phyloP scores from a whole-genome alignment of 1,284 basidiomycete genomes.

The Leccinum pseudoinsigne region DNA sequence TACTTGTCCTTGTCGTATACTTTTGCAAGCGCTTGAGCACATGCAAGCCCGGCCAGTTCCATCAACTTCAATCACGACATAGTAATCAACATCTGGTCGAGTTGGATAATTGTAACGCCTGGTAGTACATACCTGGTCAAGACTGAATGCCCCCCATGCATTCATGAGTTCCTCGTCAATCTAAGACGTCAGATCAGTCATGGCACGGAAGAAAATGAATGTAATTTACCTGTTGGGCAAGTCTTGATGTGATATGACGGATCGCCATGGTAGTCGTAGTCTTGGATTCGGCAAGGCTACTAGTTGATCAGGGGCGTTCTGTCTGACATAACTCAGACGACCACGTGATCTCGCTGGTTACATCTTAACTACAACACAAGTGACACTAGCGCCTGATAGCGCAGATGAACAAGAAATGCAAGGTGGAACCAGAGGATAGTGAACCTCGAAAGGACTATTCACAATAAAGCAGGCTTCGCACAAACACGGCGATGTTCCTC shows the following conservation, averaged over 20 bases:
- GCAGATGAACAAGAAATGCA: background rate
- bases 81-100: constrained; percentile 1
- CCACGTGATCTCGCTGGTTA: background rate
- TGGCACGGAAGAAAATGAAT: background rate
- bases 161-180: constrained; percentile 95
- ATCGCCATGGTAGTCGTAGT: constrained; percentile 52
- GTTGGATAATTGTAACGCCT: background rate
- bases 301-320: background rate
- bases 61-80: constrained; percentile 65
- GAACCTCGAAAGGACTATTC: constrained; percentile 6
- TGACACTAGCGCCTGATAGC: background rate
- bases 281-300: constrained; percentile 5
- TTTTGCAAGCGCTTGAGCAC: constrained; percentile 85
- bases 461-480: constrained; percentile 38
- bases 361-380: constrained; percentile 5
- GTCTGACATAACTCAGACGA: background rate
- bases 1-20: constrained; percentile 71
- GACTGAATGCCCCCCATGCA: constrained; percentile 79
- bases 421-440: background rate
- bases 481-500: constrained; percentile 71
- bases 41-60: constrained; percentile 97
- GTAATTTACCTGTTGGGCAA: constrained; percentile 73
- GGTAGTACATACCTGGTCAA: constrained; percentile 70
- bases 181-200: constrained; percentile 38
- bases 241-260: constrained; percentile 73